Percentiles rank a stretch among this genome's conserved stretches.
Evolutionary conservation across 345 rosid species (phyloP).

Genomic region (Hevea brasiliensis): DNA sequence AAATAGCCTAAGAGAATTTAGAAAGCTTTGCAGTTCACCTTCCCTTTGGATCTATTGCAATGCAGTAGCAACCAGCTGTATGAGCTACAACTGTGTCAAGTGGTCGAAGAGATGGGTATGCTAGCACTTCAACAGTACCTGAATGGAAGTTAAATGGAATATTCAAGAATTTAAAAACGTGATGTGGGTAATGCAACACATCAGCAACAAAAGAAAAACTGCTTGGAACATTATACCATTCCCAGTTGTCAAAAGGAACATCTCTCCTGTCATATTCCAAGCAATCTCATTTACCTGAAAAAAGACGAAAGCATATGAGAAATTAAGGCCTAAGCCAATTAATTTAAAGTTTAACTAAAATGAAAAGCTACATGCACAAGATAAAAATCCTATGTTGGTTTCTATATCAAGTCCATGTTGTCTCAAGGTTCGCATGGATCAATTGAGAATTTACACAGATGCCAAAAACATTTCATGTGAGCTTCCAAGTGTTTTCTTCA

Average conservation of each 20-base stretch:
- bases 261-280: conserved; percentile 94
- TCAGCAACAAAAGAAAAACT: conserved; percentile 4
- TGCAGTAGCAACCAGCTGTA: conserved; percentile 97
- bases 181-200: not conserved
- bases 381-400: not conserved
- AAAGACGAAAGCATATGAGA: conserved; percentile 2
- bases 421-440: not conserved
- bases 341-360: not conserved
- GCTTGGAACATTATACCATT: conserved; percentile 50
- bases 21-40: conserved; percentile 46
- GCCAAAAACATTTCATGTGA: not conserved
- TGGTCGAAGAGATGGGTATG: conserved; percentile 79
- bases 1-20: not conserved
- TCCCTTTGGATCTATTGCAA: conserved; percentile 94
- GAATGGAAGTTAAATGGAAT: conserved; percentile 11
- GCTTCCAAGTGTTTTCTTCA: not conserved
- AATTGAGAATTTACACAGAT: not conserved
- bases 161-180: not conserved
- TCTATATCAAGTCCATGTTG: not conserved
- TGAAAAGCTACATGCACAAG: not conserved
- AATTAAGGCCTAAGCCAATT: not conserved
- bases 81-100: conserved; percentile 87
- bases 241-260: conserved; percentile 94
- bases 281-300: conserved; percentile 95
- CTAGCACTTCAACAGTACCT: conserved; percentile 93